phyloP scores from a whole-genome alignment of 306 rosid species.

The Aeschynomene evenia region DNA sequence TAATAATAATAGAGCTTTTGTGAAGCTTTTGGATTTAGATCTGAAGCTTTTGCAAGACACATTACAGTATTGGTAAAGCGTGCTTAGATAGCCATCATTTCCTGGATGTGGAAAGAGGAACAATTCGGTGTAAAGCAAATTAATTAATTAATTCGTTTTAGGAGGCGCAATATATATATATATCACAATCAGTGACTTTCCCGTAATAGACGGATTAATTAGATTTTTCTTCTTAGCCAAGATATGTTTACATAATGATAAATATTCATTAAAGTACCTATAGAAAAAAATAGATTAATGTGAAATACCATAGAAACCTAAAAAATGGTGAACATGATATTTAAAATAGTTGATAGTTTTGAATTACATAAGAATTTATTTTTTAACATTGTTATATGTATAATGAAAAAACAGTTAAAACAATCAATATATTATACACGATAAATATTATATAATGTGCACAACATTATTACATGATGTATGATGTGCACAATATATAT shows the following conservation, averaged over 20 bases:
- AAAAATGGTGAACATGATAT: no score
- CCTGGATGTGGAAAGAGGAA: constrained; percentile 37
- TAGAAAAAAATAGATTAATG: not conserved
- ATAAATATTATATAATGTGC: no score
- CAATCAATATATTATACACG: no score
- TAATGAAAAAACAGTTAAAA: no score
- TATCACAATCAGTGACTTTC: constrained; percentile 2
- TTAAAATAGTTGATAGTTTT: no score
- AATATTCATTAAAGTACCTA: no score
- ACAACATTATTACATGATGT: no score
- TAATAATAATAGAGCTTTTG: not conserved
- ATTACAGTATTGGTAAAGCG: constrained; percentile 44
- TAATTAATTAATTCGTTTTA: not conserved
- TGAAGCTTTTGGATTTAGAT: not conserved
- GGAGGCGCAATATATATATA: constrained; percentile 23
- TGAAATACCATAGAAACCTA: not conserved
- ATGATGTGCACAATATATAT: no score
- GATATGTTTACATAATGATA: not conserved
- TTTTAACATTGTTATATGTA: no score
- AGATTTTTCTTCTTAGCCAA: not conserved
- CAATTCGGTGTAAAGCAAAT: constrained; percentile 74
- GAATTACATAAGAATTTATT: no score
- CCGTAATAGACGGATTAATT: constrained; percentile 49
- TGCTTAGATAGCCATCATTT: constrained; percentile 61
- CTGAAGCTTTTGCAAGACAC: not conserved